Evolutionary conservation across 495 filamentous ascomycete genomes (phyloP), one percentile per base, ranked within the genome.

Genomic region (Tuber calosporum): DNA sequence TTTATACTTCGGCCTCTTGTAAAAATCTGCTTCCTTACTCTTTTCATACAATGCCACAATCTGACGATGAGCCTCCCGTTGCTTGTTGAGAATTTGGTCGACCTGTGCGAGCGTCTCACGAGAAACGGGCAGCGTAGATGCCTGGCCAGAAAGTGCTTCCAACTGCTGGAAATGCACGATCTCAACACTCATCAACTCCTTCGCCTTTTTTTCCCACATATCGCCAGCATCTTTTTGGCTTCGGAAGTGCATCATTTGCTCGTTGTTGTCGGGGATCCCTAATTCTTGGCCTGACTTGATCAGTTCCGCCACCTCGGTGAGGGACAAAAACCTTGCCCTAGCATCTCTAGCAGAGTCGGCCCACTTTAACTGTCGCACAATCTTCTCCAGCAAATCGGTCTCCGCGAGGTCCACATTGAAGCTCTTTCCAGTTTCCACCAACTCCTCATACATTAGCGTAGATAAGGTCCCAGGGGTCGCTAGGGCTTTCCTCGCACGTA

Each of bases 321-420:
- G 86, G 15, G 87, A 90, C 79, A 92, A 82, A 72, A 87, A 87
- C 72, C 87, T 83, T 15, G 85, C 84, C 39, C 89, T 88, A 72
- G 85, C 88, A 69, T 88, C 86, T 62, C 87, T 85, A 66, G 91
- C 93, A 71, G 90, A 88, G 69, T 96, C 90, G 73, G 90, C 90
- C 95, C 95, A 99, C 79, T 90, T 92, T 81, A 94, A 87, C 82
- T 96, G 91, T 71, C 92, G 90, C 36, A 97, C 85, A 42, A 94
- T 87, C 67, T 88, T 88, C 62, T 93, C 90, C 30, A 99, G 86
- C 75, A 89, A 85, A 73, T 97, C 94, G 43, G 97, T 87, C 84
- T 99, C 96, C 15, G 93, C 92, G 70, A 98, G 91, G 79, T 98
- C 95, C 70, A 99, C 90, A 80, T 97, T 96, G 82, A 96, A 97